Conservation (phyloP, 108 stramenopile species). For the Cyclotella choctawhatcheeana region DNA sequence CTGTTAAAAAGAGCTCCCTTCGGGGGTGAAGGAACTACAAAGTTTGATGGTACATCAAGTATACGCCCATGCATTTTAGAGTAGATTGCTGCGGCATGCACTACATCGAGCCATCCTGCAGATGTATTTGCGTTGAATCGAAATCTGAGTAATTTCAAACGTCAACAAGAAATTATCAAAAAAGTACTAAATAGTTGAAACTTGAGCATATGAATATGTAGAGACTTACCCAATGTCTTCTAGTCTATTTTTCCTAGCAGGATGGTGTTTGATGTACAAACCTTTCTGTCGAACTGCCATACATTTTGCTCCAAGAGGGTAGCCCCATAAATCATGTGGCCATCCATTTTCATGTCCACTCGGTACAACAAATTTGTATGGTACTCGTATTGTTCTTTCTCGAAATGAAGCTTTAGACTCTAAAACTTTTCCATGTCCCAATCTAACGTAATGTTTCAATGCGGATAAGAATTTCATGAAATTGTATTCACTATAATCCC, state of each 20-base stretch:
- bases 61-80: slow-evolving; percentile 69
- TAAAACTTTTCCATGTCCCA: slow-evolving; percentile 37
- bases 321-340: slow-evolving; percentile 74
- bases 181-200: not conserved
- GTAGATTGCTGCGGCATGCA: slow-evolving; percentile 89
- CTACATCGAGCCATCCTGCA: slow-evolving; percentile 79
- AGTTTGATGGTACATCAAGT: slow-evolving; percentile 72
- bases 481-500: slow-evolving; percentile 66
- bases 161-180: not conserved
- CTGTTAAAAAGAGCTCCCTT: slow-evolving; percentile 13
- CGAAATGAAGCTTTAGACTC: slow-evolving; percentile 25
- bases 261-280: slow-evolving; percentile 76
- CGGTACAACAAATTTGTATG: slow-evolving; percentile 76
- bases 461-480: slow-evolving; percentile 67
- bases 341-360: slow-evolving; percentile 53
- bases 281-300: slow-evolving; percentile 81
- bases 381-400: slow-evolving; percentile 56
- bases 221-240: slow-evolving; percentile 60
- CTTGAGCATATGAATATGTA: not conserved
- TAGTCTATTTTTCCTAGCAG: slow-evolving; percentile 56
- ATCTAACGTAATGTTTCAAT: slow-evolving; percentile 54
- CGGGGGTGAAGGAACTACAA: slow-evolving; percentile 69
- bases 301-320: slow-evolving; percentile 79
- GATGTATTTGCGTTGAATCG: slow-evolving; percentile 74
- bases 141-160: slow-evolving; percentile 36